A percentile compares a stretch with the other conserved stretches of the same genome.
Evolutionary conservation across 768 basidiomycete genomes (phyloP).

Genomic region (Trametes elegans): DNA sequence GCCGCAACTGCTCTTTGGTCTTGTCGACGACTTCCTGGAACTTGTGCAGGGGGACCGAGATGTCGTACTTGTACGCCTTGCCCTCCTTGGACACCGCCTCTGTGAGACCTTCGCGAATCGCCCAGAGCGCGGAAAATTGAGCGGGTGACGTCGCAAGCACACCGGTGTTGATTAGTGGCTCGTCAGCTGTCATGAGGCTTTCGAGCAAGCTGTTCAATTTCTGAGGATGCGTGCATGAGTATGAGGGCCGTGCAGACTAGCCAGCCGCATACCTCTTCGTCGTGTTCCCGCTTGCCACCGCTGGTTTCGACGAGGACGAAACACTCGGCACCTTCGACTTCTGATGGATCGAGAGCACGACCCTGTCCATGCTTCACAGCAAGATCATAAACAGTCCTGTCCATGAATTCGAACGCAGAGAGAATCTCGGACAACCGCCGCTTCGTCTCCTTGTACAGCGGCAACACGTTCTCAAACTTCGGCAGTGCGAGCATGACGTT

Average conservation of each 20-base stretch:
- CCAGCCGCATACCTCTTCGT: constrained; percentile 69
- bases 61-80: constrained; percentile 95
- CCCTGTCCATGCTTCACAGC: constrained; percentile 83
- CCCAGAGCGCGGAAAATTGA: constrained; percentile 90
- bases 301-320: constrained; percentile 96
- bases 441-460: constrained; percentile 80
- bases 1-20: constrained; percentile 67
- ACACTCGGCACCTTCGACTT: constrained; percentile 75
- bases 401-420: constrained; percentile 96
- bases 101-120: constrained; percentile 85
- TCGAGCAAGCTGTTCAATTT: constrained; percentile 84
- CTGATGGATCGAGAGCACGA: constrained; percentile 68
- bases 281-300: constrained; percentile 89
- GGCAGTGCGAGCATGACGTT: constrained; percentile 91
- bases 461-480: constrained; percentile 82
- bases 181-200: constrained; percentile 66
- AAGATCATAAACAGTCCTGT: constrained; percentile 80
- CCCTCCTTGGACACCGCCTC: constrained; percentile 94
- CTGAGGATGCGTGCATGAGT: constrained; percentile 38
- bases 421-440: constrained; percentile 88
- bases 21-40: constrained; percentile 88
- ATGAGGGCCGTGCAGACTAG: not conserved
- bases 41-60: constrained; percentile 81
- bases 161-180: constrained; percentile 82
- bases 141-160: constrained; percentile 88